Conservation (phyloP, 2,329 filamentous ascomycete species). For the Didymella pinodella region DNA sequence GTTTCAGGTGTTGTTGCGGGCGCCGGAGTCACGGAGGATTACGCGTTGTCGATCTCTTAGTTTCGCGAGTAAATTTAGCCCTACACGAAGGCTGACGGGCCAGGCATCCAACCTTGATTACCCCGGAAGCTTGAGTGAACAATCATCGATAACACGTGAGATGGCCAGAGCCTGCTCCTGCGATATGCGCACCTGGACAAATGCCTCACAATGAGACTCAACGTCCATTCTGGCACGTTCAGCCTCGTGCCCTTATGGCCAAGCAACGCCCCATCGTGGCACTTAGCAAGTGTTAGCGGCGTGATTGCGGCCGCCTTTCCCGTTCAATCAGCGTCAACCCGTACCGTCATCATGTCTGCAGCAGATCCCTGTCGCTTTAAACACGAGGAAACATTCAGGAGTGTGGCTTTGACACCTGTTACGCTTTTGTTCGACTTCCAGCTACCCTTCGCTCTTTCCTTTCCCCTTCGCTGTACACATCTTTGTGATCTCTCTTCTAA, state of each 20-base stretch:
- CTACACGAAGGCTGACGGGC: constrained; percentile 22
- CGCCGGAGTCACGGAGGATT: constrained; percentile 1
- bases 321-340: constrained; percentile 8
- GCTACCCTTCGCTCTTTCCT: constrained; percentile 24
- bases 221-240: background rate
- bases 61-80: constrained; percentile 16
- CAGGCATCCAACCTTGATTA: background rate
- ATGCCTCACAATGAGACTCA: background rate
- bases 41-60: constrained; percentile 19
- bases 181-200: background rate
- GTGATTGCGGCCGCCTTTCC: constrained; percentile 24
- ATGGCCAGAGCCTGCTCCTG: background rate
- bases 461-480: constrained; percentile 20
- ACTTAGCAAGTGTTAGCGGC: constrained; percentile 10
- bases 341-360: constrained; percentile 17
- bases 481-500: constrained; percentile 6
- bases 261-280: constrained; percentile 7
- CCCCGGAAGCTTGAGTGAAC: constrained; percentile 3
- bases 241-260: constrained; percentile 4
- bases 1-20: constrained; percentile 17
- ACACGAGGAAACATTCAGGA: constrained; percentile 20
- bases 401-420: constrained; percentile 22
- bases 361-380: constrained; percentile 20
- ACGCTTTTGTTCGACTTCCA: constrained; percentile 13
- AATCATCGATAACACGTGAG: background rate